phyloP scores from a whole-genome alignment of 2,329 filamentous ascomycete genomes.

The Diaporthe sp. region DNA sequence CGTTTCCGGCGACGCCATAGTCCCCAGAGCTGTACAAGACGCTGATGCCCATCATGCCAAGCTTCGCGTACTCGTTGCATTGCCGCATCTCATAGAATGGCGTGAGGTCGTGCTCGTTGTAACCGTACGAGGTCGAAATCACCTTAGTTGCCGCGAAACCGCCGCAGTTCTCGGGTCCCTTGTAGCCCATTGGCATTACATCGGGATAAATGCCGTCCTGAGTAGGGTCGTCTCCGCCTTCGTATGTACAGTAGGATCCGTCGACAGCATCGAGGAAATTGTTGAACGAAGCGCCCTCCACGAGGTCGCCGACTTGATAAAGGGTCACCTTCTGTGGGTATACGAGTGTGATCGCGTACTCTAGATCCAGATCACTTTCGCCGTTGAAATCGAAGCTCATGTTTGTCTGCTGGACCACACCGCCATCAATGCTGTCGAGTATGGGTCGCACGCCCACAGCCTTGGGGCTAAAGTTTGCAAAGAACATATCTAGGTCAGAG shows the following conservation, averaged over 20 bases:
- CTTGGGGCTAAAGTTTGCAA: constrained; percentile 29
- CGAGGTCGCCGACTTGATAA: constrained; percentile 38
- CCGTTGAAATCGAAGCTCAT: constrained; percentile 31
- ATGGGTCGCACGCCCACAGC: constrained; percentile 25
- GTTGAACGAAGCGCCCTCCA: constrained; percentile 43
- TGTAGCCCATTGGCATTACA: constrained; percentile 52
- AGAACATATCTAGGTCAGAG: constrained; percentile 32
- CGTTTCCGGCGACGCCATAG: constrained; percentile 44
- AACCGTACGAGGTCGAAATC: constrained; percentile 58
- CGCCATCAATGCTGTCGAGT: constrained; percentile 32
- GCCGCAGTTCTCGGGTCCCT: constrained; percentile 43
- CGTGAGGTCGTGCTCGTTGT: constrained; percentile 56
- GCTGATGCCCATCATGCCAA: constrained; percentile 50
- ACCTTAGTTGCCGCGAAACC: constrained; percentile 57
- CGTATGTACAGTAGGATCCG: constrained; percentile 57
- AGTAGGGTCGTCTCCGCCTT: constrained; percentile 41
- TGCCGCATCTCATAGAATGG: constrained; percentile 54
- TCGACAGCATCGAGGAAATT: constrained; percentile 59
- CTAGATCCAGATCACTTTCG: constrained; percentile 33
- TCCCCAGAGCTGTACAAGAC: constrained; percentile 51
- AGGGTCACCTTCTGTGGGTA: constrained; percentile 38
- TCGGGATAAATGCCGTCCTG: constrained; percentile 60
- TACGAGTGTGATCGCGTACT: constrained; percentile 31
- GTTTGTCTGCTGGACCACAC: constrained; percentile 27
- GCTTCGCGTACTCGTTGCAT: constrained; percentile 53